Percentiles rank a stretch among this genome's conserved stretches.
Evolutionary conservation across 345 rosid genomes (phyloP).

Genomic region (Gossypium raimondii): DNA sequence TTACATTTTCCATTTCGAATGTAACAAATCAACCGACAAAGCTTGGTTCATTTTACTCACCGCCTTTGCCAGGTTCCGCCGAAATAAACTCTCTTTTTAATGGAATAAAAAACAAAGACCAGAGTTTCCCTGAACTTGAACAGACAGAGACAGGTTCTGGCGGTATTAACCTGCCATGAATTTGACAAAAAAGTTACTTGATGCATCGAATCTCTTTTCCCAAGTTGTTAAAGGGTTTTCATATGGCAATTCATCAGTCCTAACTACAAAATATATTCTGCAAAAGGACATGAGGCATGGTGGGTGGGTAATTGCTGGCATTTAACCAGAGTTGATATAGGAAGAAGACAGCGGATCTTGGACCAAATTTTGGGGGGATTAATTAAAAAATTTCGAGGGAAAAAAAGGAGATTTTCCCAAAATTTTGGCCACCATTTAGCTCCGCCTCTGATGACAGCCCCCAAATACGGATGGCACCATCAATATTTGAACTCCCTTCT

Average conservation of each 20-base stretch:
- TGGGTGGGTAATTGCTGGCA: not conserved
- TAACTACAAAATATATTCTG: not conserved
- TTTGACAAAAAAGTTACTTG: not conserved
- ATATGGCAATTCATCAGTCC: not conserved
- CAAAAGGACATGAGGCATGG: not conserved
- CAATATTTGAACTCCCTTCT: too few species aligned
- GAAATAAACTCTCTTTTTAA: not conserved
- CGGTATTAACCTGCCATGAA: not conserved
- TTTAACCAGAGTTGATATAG: not conserved
- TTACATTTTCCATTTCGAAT: not conserved
- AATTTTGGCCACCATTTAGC: too few species aligned
- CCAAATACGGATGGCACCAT: too few species aligned
- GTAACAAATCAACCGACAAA: constrained; percentile 13
- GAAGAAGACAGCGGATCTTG: too few species aligned
- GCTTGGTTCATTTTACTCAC: not conserved
- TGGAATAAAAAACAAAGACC: not conserved
- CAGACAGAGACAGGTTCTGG: constrained; percentile 1
- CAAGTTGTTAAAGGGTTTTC: not conserved
- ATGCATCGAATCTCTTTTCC: not conserved
- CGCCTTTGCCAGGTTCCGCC: not conserved
- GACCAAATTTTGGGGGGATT: too few species aligned
- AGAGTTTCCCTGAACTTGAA: not conserved
- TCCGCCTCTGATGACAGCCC: too few species aligned
- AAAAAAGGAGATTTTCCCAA: too few species aligned
- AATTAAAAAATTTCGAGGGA: not conserved